Conservation (phyloP, 495 filamentous ascomycete species). For the Xylaria acuta region DNA sequence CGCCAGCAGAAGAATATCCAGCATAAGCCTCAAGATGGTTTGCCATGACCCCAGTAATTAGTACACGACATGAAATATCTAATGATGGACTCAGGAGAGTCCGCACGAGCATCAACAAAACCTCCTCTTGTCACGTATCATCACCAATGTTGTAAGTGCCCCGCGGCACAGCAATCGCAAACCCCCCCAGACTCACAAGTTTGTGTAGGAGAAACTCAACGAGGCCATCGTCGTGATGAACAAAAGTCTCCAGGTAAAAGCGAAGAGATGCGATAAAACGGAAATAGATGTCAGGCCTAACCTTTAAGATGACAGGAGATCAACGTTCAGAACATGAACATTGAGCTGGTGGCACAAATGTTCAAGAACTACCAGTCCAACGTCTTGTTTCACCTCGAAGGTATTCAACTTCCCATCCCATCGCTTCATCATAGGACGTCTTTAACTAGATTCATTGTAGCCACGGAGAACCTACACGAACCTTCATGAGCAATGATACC, state of each 20-base stretch:
- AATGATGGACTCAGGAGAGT: slow-evolving; percentile 69
- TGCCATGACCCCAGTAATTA: neutral
- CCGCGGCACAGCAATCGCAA: neutral
- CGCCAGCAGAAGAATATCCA: neutral
- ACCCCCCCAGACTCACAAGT: slow-evolving; percentile 17
- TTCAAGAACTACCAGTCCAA: slow-evolving; percentile 99
- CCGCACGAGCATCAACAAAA: slow-evolving; percentile 98
- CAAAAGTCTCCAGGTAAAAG: slow-evolving; percentile 80
- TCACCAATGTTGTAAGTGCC: slow-evolving; percentile 87
- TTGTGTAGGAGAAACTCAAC: slow-evolving; percentile 89
- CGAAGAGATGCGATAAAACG: neutral
- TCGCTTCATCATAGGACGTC: neutral
- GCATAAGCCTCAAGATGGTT: slow-evolving; percentile 13
- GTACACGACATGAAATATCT: neutral
- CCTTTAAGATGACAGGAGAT: slow-evolving; percentile 71
- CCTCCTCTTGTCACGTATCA: slow-evolving; percentile 89
- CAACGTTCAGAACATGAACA: slow-evolving; percentile 98
- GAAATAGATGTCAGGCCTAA: slow-evolving; percentile 17
- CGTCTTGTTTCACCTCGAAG: slow-evolving; percentile 96
- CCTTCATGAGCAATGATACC: slow-evolving; percentile 61
- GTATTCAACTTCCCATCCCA: slow-evolving; percentile 51
- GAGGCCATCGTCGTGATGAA: slow-evolving; percentile 92
- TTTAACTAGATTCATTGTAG: slow-evolving; percentile 51
- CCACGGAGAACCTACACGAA: slow-evolving; percentile 84
- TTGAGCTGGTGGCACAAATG: slow-evolving; percentile 98